A percentile compares a stretch with the other conserved stretches of the same genome.
These are phyloP conservation scores for Diutina catenulata DNA, from an alignment of 1,139 yeast species.

Conservation along the genomic window DNA sequence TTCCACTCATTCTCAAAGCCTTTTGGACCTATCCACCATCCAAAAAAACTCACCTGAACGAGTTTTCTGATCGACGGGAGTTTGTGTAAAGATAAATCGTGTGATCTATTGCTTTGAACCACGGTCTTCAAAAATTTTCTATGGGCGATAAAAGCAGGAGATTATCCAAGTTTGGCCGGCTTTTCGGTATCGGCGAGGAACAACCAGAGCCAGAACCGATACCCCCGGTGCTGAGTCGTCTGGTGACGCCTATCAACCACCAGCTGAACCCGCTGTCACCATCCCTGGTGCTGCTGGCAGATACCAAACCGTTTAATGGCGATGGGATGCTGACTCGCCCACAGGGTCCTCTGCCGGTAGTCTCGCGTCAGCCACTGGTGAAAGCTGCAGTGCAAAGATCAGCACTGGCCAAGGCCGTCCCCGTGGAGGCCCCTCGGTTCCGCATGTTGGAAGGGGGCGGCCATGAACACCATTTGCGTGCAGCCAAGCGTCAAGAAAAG, in stretches of 20 bases:
- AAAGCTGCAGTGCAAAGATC: neutral
- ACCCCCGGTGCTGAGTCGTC: neutral
- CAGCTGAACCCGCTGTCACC: slow-evolving; percentile 1
- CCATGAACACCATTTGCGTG: slow-evolving; percentile 71
- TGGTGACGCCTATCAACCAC: slow-evolving; percentile 1
- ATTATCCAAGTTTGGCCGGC: slow-evolving; percentile 1
- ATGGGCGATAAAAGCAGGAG: neutral
- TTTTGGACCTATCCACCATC: no score
- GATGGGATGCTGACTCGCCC: neutral
- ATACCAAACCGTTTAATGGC: neutral
- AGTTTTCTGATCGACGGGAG: no score
- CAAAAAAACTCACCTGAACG: no score
- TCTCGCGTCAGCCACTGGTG: neutral
- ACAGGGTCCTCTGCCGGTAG: neutral
- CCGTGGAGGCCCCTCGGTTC: slow-evolving; percentile 23
- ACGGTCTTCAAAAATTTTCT: no score
- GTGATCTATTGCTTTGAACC: no score
- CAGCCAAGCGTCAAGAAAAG: slow-evolving; percentile 81
- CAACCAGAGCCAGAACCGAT: neutral
- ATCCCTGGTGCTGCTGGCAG: slow-evolving; percentile 6
- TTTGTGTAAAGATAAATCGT: no score
- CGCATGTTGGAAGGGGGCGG: slow-evolving; percentile 47
- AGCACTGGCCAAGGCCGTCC: neutral
- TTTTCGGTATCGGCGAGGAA: neutral
- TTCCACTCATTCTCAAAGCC: no score